Conservation (phyloP, 768 basidiomycete species). For the Lactarius tabidus region DNA sequence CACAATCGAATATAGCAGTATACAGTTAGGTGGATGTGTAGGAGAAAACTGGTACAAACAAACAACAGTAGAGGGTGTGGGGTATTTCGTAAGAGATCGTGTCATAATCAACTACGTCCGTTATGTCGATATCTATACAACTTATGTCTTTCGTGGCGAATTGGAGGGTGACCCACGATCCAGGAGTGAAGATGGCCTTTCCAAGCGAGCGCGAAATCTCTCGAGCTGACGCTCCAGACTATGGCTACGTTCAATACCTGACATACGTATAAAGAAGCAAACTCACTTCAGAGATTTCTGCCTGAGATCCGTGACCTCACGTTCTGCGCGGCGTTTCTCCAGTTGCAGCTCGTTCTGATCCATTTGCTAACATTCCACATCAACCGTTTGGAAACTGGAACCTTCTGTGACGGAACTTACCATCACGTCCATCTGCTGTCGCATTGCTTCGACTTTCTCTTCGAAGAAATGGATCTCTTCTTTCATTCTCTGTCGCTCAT, state of each 20-base stretch:
- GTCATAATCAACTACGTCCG: constrained; percentile 3
- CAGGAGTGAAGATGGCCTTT: constrained; percentile 45
- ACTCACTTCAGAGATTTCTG: constrained; percentile 65
- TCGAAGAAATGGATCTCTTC: constrained; percentile 62
- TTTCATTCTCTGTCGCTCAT: constrained; percentile 57
- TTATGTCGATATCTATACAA: background rate
- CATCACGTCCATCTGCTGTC: constrained; percentile 56
- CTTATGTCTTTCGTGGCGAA: constrained; percentile 35
- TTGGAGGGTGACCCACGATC: constrained; percentile 33
- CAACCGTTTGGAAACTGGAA: background rate
- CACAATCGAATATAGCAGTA: background rate
- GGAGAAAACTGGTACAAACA: constrained; percentile 11
- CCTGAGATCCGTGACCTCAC: constrained; percentile 70
- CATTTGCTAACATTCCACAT: constrained; percentile 51
- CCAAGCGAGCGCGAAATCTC: constrained; percentile 59
- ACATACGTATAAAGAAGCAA: background rate
- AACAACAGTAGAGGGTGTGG: constrained; percentile 1
- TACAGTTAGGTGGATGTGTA: background rate
- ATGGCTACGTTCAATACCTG: background rate
- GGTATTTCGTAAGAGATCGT: constrained; percentile 11
- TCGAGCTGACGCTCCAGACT: constrained; percentile 62
- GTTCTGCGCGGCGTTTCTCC: constrained; percentile 70
- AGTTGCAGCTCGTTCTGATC: constrained; percentile 62
- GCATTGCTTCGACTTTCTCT: constrained; percentile 50
- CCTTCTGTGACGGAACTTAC: constrained; percentile 39